Evolutionary conservation across 208 protist species (phyloP).

Genomic region (Crithidia expoeki): DNA sequence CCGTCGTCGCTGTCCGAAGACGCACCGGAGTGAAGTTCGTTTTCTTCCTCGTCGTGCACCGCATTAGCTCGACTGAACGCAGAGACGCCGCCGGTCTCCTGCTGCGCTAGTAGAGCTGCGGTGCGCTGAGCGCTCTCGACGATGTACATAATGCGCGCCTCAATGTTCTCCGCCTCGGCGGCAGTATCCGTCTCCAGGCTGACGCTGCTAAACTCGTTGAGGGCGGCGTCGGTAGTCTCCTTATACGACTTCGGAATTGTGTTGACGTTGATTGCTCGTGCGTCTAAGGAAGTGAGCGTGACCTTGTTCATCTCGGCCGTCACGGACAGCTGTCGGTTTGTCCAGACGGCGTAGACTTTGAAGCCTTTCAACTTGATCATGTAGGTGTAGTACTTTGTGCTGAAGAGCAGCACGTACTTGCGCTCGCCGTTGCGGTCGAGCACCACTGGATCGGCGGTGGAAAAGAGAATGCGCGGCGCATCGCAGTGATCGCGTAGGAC

Average conservation of each 20-base stretch:
- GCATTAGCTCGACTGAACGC: slow-evolving; percentile 13
- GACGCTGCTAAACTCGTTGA: slow-evolving; percentile 57
- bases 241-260: slow-evolving; percentile 30
- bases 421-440: slow-evolving; percentile 50
- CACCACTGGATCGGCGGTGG: slow-evolving; percentile 45
- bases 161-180: slow-evolving; percentile 41
- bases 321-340: slow-evolving; percentile 66
- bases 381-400: slow-evolving; percentile 81
- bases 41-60: slow-evolving; percentile 38
- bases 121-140: slow-evolving; percentile 55
- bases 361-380: slow-evolving; percentile 78
- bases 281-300: slow-evolving; percentile 28
- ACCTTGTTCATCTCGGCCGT: slow-evolving; percentile 28
- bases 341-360: slow-evolving; percentile 80
- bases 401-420: slow-evolving; percentile 69
- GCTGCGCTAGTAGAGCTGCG: slow-evolving; percentile 48
- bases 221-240: slow-evolving; percentile 27
- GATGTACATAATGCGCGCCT: slow-evolving; percentile 49
- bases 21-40: slow-evolving; percentile 29
- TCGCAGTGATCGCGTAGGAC: slow-evolving; percentile 79
- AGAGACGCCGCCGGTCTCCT: slow-evolving; percentile 46
- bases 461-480: slow-evolving; percentile 72
- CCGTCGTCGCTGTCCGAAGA: slow-evolving; percentile 48
- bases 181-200: slow-evolving; percentile 45
- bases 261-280: slow-evolving; percentile 21